Conservation (phyloP, 768 basidiomycete genomes). For the Amanita subjunquillea region DNA sequence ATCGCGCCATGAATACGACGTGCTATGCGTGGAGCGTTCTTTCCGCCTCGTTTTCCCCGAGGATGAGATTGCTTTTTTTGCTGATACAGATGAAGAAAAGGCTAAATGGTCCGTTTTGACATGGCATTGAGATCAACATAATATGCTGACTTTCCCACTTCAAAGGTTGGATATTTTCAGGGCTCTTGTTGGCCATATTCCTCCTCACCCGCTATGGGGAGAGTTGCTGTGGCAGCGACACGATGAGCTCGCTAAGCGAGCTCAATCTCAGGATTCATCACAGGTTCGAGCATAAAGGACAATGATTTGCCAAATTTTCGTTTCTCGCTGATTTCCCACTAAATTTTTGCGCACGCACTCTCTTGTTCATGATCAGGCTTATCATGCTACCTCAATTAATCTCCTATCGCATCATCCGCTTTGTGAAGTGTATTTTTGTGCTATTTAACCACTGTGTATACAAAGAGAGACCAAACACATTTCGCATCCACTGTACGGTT, state of each 20-base stretch:
- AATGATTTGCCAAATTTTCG: background rate
- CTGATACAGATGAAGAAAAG: conserved; percentile 87
- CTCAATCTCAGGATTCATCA: conserved; percentile 7
- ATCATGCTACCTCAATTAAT: conserved; percentile 2
- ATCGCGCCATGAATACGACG: conserved; percentile 49
- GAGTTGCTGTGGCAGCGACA: conserved; percentile 85
- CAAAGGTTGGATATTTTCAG: conserved; percentile 77
- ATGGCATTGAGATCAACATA: background rate
- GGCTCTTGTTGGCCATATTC: conserved; percentile 81
- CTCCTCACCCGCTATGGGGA: conserved; percentile 89
- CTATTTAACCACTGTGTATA: conserved; percentile 1
- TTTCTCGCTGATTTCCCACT: background rate
- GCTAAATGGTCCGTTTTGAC: conserved; percentile 55
- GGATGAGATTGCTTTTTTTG: conserved; percentile 82
- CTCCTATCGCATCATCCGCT: background rate
- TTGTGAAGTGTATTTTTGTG: conserved; percentile 4
- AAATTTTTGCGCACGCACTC: background rate
- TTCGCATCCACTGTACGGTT: background rate
- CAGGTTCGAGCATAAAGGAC: background rate
- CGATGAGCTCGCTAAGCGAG: conserved; percentile 32
- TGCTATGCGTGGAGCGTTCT: conserved; percentile 65
- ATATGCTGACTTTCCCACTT: background rate
- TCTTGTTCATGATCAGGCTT: background rate
- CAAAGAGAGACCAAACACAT: background rate
- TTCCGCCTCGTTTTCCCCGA: conserved; percentile 79